Evolutionary conservation across 1,284 basidiomycete species (phyloP).

Genomic region (Takashimella tepidaria): DNA sequence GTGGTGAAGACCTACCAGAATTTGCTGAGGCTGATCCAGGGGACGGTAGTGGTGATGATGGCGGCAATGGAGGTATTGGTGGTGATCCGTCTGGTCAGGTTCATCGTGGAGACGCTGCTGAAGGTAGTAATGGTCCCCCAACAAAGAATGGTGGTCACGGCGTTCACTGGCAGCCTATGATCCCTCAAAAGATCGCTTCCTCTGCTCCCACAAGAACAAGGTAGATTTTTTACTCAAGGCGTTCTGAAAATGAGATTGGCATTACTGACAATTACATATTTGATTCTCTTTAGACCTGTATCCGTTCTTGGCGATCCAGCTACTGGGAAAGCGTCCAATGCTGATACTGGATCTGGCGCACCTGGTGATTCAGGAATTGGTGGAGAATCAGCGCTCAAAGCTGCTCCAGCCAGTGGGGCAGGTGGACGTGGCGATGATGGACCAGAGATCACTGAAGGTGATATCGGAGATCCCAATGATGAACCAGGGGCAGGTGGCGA

Average conservation of each 20-base stretch:
- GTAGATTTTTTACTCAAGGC: too few relatives aligned
- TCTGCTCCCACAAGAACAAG: not conserved
- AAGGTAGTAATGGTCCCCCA: not conserved
- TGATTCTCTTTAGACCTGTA: not conserved
- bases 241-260: not conserved
- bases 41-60: not conserved
- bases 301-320: not conserved
- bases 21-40: not conserved
- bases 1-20: too few relatives aligned
- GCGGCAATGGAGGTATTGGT: not conserved
- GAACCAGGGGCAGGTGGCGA: not conserved
- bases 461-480: not conserved
- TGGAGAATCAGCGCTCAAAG: not conserved
- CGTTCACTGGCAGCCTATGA: constrained; percentile 24
- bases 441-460: not conserved
- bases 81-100: not conserved
- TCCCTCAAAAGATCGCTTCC: constrained; percentile 20
- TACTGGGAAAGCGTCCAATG: not conserved
- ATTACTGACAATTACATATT: not conserved
- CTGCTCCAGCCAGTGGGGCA: not conserved
- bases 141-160: constrained; percentile 13
- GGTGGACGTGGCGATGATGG: too few relatives aligned
- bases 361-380: too few relatives aligned
- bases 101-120: too few relatives aligned
- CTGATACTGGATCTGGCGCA: too few relatives aligned